A percentile compares a stretch with the other conserved stretches of the same genome.
These are phyloP conservation scores for Lyophyllum decastes DNA, from an alignment of 768 basidiomycete species.

Conservation along the genomic window DNA sequence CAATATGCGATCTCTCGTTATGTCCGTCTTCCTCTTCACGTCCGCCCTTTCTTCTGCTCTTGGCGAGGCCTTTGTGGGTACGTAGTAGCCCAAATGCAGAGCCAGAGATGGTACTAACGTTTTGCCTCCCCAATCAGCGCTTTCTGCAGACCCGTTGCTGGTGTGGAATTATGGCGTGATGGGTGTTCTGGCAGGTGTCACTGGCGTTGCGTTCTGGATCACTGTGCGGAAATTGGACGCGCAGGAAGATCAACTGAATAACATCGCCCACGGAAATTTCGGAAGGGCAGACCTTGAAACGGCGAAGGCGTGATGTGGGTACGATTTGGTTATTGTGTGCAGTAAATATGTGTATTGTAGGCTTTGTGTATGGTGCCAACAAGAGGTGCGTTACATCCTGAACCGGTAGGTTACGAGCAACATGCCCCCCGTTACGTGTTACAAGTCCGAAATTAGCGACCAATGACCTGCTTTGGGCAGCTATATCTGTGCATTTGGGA, in stretches of 20 bases:
- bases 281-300: neutral
- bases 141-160: conserved; percentile 72
- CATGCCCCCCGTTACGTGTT: too few relatives aligned
- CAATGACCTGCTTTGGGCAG: too few relatives aligned
- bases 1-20: too few relatives aligned
- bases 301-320: too few relatives aligned
- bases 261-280: conserved; percentile 41
- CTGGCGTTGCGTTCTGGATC: conserved; percentile 58
- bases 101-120: neutral
- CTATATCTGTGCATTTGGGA: too few relatives aligned
- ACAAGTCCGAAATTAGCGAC: too few relatives aligned
- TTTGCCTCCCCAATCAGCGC: conserved; percentile 37
- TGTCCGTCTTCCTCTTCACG: conserved; percentile 61
- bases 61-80: conserved; percentile 73
- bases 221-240: conserved; percentile 57
- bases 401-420: too few relatives aligned
- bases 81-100: conserved; percentile 27
- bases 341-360: too few relatives aligned
- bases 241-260: conserved; percentile 66
- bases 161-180: conserved; percentile 74
- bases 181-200: conserved; percentile 52
- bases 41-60: conserved; percentile 61
- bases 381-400: too few relatives aligned
- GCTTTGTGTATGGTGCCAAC: too few relatives aligned
- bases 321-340: too few relatives aligned